Evolutionary conservation across 805 yeast genomes (phyloP).

Genomic region (Yamadazyma kitorensis): DNA sequence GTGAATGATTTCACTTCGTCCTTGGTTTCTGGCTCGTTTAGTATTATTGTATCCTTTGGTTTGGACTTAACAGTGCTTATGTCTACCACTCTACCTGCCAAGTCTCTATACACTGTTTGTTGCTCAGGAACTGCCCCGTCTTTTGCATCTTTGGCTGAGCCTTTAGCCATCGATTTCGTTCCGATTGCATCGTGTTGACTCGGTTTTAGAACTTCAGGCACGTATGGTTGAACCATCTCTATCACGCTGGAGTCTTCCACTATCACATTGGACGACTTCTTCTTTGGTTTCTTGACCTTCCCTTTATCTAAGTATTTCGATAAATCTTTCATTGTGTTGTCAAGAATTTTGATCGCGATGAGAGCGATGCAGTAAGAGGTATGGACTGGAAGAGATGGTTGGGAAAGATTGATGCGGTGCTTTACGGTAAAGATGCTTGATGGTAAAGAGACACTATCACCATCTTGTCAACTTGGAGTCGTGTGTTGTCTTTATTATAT

Average conservation of each 20-base stretch:
- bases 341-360: background rate
- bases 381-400: too few species aligned
- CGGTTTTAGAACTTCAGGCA: too few species aligned
- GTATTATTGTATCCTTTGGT: slow-evolving; percentile 1
- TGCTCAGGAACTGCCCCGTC: slow-evolving; percentile 1
- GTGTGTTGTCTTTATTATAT: too few species aligned
- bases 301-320: slow-evolving; percentile 4
- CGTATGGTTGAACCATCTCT: too few species aligned
- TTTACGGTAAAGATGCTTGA: too few species aligned
- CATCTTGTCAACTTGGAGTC: too few species aligned
- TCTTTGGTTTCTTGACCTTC: slow-evolving; percentile 11
- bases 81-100: slow-evolving; percentile 53
- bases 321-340: slow-evolving; percentile 5
- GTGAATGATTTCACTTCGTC: slow-evolving; percentile 11
- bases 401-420: too few species aligned
- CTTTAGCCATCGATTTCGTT: too few species aligned
- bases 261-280: slow-evolving; percentile 4
- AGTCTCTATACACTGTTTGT: slow-evolving; percentile 58
- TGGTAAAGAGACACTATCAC: too few species aligned
- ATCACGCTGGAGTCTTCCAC: slow-evolving; percentile 1
- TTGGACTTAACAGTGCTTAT: slow-evolving; percentile 18
- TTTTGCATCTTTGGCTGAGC: too few species aligned
- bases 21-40: background rate
- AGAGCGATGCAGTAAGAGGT: too few species aligned
- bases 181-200: too few species aligned